Evolutionary conservation across 2,329 filamentous ascomycete species (phyloP), one percentile per base, ranked within the genome.

Genomic region (Trichoderma sp.): DNA sequence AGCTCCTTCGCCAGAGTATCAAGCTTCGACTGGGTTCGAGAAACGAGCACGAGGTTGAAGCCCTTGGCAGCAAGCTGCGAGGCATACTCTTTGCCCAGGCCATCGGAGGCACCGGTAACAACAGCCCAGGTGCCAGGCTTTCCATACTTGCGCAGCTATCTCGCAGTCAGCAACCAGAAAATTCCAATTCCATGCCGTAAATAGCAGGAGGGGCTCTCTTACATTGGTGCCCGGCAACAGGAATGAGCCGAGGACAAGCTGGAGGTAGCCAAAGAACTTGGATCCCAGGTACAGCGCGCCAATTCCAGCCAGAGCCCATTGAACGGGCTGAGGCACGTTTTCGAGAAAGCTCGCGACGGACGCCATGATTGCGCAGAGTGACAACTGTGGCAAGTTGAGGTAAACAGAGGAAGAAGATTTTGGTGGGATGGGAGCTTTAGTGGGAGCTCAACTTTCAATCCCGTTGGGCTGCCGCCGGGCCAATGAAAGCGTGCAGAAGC

Each of bases 11-110:
- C 89, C 61, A 99, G 87, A 2, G 88, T 80, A 66, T 92, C 88
- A 73, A 99, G 90, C 82, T 99, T 99, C 51, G 93, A 93, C 74
- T 91, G 87, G n/a, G 96, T 98, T 75, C 96, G 94, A 56, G 96
- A 98, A 71, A 99, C 90, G 74, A 99, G 92, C 71, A 99, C 84
- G 74, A 98, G 85, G 82, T 97, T 98, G 88, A 95, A 99, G 75
- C 94, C 94, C 79, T 96, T 94, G 71, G 88, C 85, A 28, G 96
- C 94, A 68, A 99, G 90, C 79, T 98, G 94, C 37, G 91, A 86
- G 46, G 95, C 93, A 79, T 93, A 99, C 83, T 99, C 96, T 82
- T 97, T 98, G 78, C 96, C 96, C 71, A 99, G 90, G 72, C 96
- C 96, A 80, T 99, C 96, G 13, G 94, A 97, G 63, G 95, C 96